Conservation (phyloP, 2,329 filamentous ascomycete species). For the Bipolaris sorokiniana region DNA sequence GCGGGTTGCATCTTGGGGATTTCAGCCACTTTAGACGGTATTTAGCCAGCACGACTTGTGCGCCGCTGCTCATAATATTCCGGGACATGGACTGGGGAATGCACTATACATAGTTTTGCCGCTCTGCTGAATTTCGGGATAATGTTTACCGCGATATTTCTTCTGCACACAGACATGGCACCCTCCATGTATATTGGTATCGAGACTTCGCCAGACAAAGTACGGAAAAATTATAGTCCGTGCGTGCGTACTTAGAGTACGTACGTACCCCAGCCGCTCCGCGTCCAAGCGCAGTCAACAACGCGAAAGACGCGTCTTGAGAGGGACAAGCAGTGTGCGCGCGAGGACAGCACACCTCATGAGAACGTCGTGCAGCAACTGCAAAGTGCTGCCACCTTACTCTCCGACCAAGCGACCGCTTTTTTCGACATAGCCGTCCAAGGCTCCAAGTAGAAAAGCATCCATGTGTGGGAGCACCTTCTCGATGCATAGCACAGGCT, state of each 20-base stretch:
- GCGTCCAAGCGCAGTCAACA: background rate
- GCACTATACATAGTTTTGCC: background rate
- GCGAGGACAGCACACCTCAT: background rate
- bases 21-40: conserved; percentile 1
- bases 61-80: background rate
- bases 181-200: background rate
- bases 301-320: background rate
- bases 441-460: background rate
- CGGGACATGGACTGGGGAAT: background rate
- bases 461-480: background rate
- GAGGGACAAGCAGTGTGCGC: background rate
- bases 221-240: background rate
- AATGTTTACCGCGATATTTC: background rate
- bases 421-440: too few relatives aligned
- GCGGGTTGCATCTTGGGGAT: background rate
- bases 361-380: background rate
- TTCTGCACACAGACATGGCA: background rate
- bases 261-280: background rate
- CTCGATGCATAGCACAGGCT: too few relatives aligned
- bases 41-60: background rate
- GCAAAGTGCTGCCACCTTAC: background rate
- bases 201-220: too few relatives aligned
- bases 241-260: too few relatives aligned
- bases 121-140: background rate
- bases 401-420: too few relatives aligned